Evolutionary conservation across 805 yeast genomes (phyloP).

Genomic region (Blastobotrys mokoenaii): DNA sequence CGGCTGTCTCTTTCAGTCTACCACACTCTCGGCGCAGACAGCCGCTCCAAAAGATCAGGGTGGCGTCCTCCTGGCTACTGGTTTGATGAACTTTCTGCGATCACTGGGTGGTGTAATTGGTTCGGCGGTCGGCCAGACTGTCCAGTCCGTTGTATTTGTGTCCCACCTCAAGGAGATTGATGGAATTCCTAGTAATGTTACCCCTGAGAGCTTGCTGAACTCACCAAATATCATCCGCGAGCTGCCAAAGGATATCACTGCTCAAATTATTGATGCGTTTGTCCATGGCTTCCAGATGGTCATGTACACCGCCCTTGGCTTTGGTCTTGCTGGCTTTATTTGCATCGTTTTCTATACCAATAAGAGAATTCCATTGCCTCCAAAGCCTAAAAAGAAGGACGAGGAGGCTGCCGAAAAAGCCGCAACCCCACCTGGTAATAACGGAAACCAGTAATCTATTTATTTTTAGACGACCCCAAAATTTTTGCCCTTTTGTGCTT

Average conservation of each 20-base stretch:
- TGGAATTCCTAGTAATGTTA: background rate
- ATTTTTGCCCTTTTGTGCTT: too few species aligned
- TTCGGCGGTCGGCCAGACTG: slow-evolving; percentile 34
- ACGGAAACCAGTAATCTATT: too few species aligned
- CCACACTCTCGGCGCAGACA: slow-evolving; percentile 38
- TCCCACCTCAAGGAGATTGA: slow-evolving; percentile 2
- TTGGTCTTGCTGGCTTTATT: background rate
- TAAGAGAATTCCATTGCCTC: slow-evolving; percentile 1
- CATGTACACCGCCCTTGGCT: slow-evolving; percentile 8
- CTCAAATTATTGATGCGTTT: slow-evolving; percentile 5
- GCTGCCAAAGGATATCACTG: slow-evolving; percentile 2
- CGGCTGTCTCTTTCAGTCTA: slow-evolving; percentile 39
- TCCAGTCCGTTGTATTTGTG: slow-evolving; percentile 29
- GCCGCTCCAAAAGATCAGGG: slow-evolving; percentile 47
- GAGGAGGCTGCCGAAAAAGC: background rate
- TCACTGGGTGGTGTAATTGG: slow-evolving; percentile 39
- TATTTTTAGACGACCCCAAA: too few species aligned
- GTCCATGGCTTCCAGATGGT: slow-evolving; percentile 6
- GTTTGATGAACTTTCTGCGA: slow-evolving; percentile 37
- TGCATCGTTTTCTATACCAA: slow-evolving; percentile 4
- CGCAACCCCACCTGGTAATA: too few species aligned
- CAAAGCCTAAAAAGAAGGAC: background rate
- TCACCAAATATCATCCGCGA: slow-evolving; percentile 6
- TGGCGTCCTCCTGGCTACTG: slow-evolving; percentile 39
- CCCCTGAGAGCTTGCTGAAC: slow-evolving; percentile 3